Base-by-base conservation (phyloP, 179 eudicot genomes). In the Drosera spatulata region DNA sequence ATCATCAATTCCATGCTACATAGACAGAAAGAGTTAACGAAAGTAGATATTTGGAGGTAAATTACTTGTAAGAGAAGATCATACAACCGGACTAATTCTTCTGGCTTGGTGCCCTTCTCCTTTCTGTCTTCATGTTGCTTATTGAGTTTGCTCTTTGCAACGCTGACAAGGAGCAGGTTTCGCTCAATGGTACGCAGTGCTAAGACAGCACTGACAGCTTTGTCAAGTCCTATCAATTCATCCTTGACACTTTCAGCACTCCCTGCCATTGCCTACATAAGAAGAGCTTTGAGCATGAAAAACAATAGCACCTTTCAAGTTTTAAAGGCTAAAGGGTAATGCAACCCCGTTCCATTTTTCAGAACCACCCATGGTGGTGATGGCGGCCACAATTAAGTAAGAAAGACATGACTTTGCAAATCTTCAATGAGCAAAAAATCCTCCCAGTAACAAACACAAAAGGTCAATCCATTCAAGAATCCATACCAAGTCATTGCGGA, bases 161-260 rank as follows among this genome's bases (percentile, higher is more conserved):
- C 72, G 66, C 76, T 78, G 66, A 93, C 96, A 62, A 93, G 70
- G 60, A 89, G 79, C 67, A 77, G 85, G 75, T 93, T 89, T 56
- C 99, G 76, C 71, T 93, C 99, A 68, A 89, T 93, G 66, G 90
- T 93, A 58, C 96, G 73, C 69, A 80, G 85, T 50, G 88, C 93
- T 63, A 93, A 75, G 58, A 89, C 85, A 64, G 96, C 90, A 65
- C 93, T 84, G 61, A 89, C 85, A 71, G 95, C 98, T 75, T 88
- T 88, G 69, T 91, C 96, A 65, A 91, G 98, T 69, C 98, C 98
- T 72, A 84, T 84, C 71, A 91, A 68, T 54, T 93, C 96, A 70
- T 89, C 99, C 56, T 81, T 93, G 73, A 82, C 73, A 74, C 63
- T 89, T 74, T 93, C 99, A 57, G 91, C 80, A 68, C 78, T 84